These are phyloP conservation scores for Tolypocladium tundrense DNA, from an alignment of 2,329 filamentous ascomycete species.

Conservation along the genomic window DNA sequence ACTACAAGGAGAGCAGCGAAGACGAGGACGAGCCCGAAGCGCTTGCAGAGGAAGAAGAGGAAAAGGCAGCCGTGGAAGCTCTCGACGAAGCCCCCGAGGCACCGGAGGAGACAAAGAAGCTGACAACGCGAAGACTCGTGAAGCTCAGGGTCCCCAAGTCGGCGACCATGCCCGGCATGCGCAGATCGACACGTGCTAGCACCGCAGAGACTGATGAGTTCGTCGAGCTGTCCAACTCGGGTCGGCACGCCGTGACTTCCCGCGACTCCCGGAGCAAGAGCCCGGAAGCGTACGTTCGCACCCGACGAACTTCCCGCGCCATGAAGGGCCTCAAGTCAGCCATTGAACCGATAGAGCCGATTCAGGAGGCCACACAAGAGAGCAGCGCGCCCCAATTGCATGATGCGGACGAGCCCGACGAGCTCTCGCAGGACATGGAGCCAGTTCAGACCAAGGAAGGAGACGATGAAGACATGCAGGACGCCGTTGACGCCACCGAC, in stretches of 20 bases:
- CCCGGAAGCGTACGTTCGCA: conserved; percentile 38
- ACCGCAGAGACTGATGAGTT: conserved; percentile 46
- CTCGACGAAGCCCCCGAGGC: conserved; percentile 17
- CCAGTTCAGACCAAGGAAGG: conserved; percentile 18
- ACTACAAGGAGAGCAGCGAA: conserved; percentile 36
- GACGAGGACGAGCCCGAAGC: conserved; percentile 26
- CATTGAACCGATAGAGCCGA: conserved; percentile 36
- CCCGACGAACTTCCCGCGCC: conserved; percentile 35
- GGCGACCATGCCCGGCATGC: conserved; percentile 18
- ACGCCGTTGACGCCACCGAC: conserved; percentile 6
- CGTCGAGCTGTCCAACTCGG: conserved; percentile 49
- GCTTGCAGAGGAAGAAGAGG: conserved; percentile 15
- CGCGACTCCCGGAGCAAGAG: conserved; percentile 43
- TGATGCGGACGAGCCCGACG: conserved; percentile 25
- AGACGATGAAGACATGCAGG: conserved; percentile 17
- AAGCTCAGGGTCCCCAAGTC: conserved; percentile 31
- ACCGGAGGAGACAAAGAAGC: conserved; percentile 13
- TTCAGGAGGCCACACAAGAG: conserved; percentile 45
- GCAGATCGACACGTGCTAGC: conserved; percentile 40
- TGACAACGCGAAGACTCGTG: conserved; percentile 28
- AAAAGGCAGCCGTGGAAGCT: conserved; percentile 16
- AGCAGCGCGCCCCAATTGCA: conserved; percentile 24
- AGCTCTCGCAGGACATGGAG: conserved; percentile 23
- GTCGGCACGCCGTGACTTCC: conserved; percentile 42
- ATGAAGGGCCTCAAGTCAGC: conserved; percentile 40